Evolutionary conservation across 495 filamentous ascomycete species (phyloP), one percentile per base, ranked within the genome.

Genomic region (Hypoxylon trugodes): DNA sequence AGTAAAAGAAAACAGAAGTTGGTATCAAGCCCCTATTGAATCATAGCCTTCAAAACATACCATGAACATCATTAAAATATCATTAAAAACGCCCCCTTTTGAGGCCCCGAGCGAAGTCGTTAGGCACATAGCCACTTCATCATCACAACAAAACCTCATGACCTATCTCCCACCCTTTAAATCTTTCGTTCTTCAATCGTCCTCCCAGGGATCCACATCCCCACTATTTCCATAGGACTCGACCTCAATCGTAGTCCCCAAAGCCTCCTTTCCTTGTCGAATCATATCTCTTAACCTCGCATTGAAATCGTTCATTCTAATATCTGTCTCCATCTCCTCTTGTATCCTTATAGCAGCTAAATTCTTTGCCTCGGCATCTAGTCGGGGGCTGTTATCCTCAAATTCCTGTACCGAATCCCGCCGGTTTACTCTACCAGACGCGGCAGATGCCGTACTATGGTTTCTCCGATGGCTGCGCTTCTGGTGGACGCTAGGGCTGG

Each of bases 251-350:
- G 80, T 93, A 26, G 91, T 90, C 8, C 90, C 92, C 16, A 97
- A 69, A 9, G 95, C 95, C 69, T 95, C 90, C 69, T 88, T 90
- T 0, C 92, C 95, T 72, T 97, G 88, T 6, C 87, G 74, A 37
- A 98, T 96, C 90, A 98, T 91, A 25, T 83, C 87, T 66, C 89
- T 85, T 21, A 97, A 75, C 66, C 88, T 86, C 32, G 85, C 80
- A 69, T 94, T 95, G 72, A 97, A 84, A 16, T 87, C 84, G 51
- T 85, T 84, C 48, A 98, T 83, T 48, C 87, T 87, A 36, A 85
- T 84, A 66, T 97, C 93, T 13, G 88, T 85, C 64, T 95, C 91
- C 40, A 86, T 80, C 63, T 96, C 93, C 19, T 87, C 87, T 32
- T 85, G 84, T 16, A 85, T 78, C 58, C 86, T 84, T 66, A 84